Evolutionary conservation across 148 eudicot genomes (phyloP).

Genomic region (Camellia japonica): DNA sequence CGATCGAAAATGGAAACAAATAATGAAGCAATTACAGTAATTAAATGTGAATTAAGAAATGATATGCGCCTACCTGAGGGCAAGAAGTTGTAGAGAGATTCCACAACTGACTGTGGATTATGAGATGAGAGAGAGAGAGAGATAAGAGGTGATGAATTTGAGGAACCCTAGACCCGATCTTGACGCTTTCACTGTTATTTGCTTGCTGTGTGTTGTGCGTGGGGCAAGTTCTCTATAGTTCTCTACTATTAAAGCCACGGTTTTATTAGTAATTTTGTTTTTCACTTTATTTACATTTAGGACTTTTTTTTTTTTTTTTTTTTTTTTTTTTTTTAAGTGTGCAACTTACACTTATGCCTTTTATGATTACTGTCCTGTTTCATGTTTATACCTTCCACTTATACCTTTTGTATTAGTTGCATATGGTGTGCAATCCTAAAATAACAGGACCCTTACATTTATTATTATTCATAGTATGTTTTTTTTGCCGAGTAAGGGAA

Average conservation of each 20-base stretch:
- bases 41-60: not conserved
- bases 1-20: not conserved
- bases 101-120: not conserved
- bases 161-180: constrained; percentile 37
- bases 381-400: no score
- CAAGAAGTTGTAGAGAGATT: not conserved
- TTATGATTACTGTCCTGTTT: no score
- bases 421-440: no score
- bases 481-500: no score
- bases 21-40: not conserved
- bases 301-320: no score
- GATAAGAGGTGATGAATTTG: constrained; percentile 12
- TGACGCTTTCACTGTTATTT: constrained; percentile 1
- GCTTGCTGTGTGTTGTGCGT: not conserved
- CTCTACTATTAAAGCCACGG: not conserved
- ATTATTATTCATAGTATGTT: no score
- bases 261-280: no score
- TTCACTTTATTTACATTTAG: no score
- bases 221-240: not conserved
- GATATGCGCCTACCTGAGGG: not conserved
- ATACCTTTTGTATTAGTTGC: no score
- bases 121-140: not conserved
- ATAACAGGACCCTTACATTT: no score
- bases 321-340: no score
- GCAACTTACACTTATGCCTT: no score